Evolutionary conservation across 164 flowering plant genomes (phyloP), one percentile per base, ranked within the genome.

Genomic region (Malania oleifera): DNA sequence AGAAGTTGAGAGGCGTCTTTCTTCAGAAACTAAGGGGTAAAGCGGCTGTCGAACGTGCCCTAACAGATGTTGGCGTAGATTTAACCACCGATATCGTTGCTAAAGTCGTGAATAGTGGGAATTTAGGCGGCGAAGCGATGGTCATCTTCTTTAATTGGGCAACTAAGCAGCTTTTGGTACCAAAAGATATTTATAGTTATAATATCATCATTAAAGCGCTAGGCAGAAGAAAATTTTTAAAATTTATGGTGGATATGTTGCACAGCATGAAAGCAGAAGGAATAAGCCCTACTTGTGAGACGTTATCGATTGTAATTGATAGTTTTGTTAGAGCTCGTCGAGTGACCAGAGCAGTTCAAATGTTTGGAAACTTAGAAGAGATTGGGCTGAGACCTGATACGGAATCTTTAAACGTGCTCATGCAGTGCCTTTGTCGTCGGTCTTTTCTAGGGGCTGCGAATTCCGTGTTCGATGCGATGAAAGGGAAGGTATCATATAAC

Each of bases 81-180:
- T 61, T 86, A 26, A 80, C 67, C 6, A 20, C 70, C 28, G 87
- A 87, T 26, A 41, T 81, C 25, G 64, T 90, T 57, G 70, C 76
- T 5, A 75, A 76, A 49, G 98, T 90, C 1, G 67, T 93, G 0
- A 70, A 82, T 65, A 65, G 60, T 60, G 98, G 97, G 48, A 82
- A 72, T 69, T 72, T 93, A 64, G 73, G 87, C 11, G 89, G 92
- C 23, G 86, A 81, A 12, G 76, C 82, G 0, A 87, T 93, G 82
- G 77, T 86, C 57, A n/a, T 40, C 18, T 86, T 93, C 57, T 93
- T 90, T 31, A 64, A 76, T 56, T 93, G 97, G 98, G 95, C 89
- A 7, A 67, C 78, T 48, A 73, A 73, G 57, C 84, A 76, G 65
- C 82, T 79, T 0, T 18, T 34, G 5, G 52, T 84, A 5, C 43